Conservation (phyloP, 148 eudicot genomes). For the Vaccinium darrowii region DNA sequence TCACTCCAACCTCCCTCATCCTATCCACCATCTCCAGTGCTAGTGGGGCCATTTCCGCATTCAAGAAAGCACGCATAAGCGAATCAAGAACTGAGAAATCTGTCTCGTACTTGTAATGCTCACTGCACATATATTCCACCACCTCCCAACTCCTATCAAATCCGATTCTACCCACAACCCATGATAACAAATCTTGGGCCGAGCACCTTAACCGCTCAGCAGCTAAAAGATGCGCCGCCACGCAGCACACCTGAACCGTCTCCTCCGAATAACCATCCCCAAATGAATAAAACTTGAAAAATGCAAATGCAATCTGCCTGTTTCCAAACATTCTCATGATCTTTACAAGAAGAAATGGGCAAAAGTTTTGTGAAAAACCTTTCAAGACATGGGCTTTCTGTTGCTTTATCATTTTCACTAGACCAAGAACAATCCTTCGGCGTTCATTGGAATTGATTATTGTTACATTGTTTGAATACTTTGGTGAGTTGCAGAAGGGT, state of each 20-base stretch:
- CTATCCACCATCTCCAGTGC: constrained; percentile 55
- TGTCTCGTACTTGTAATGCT: constrained; percentile 42
- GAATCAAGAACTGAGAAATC: constrained; percentile 76
- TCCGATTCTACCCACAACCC: constrained; percentile 62
- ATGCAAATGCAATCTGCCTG: constrained; percentile 51
- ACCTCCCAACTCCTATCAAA: constrained; percentile 47
- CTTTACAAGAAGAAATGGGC: constrained; percentile 59
- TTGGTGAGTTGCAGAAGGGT: constrained; percentile 32
- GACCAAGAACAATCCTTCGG: constrained; percentile 49
- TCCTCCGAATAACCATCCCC: constrained; percentile 42
- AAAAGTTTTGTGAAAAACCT: constrained; percentile 50
- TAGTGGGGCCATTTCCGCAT: constrained; percentile 45
- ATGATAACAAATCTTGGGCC: constrained; percentile 76
- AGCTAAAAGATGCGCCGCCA: constrained; percentile 54
- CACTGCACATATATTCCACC: constrained; percentile 62
- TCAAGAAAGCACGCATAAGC: constrained; percentile 74
- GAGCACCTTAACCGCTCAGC: constrained; percentile 34
- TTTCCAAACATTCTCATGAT: constrained; percentile 52
- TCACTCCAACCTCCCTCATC: constrained; percentile 60
- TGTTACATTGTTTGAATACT: constrained; percentile 21
- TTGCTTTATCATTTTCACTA: constrained; percentile 51
- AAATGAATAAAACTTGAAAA: constrained; percentile 55
- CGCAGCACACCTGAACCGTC: constrained; percentile 43
- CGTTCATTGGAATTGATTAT: constrained; percentile 55
- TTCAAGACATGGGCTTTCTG: constrained; percentile 32